Evolutionary conservation across 352 stramenopile species (phyloP).

Genomic region (Globisporangium middletonii): DNA sequence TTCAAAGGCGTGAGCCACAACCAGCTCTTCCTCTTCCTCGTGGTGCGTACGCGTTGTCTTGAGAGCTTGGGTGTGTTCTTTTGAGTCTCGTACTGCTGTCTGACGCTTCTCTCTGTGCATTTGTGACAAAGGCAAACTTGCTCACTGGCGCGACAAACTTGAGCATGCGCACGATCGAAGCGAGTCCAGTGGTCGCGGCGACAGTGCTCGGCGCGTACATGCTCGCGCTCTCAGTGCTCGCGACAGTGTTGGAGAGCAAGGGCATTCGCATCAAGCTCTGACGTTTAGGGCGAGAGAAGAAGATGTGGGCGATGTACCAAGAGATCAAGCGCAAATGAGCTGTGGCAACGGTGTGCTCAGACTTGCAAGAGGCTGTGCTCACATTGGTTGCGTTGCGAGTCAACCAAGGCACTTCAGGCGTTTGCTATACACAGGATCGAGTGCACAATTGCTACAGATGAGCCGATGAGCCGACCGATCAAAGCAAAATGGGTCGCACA

Average conservation of each 20-base stretch:
- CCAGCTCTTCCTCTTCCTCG: constrained; percentile 80
- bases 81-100: background rate
- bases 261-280: constrained; percentile 73
- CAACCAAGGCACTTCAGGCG: too few relatives aligned
- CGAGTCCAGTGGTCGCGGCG: constrained; percentile 25
- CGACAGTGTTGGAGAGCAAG: constrained; percentile 41
- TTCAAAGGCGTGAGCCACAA: constrained; percentile 76
- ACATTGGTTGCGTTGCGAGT: too few relatives aligned
- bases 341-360: too few relatives aligned
- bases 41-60: constrained; percentile 25
- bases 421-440: too few relatives aligned
- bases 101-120: background rate
- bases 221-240: constrained; percentile 45
- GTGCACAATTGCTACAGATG: too few relatives aligned
- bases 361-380: too few relatives aligned
- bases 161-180: constrained; percentile 78
- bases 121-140: constrained; percentile 50
- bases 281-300: background rate
- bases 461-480: too few relatives aligned
- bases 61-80: background rate
- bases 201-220: constrained; percentile 61
- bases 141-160: constrained; percentile 73
- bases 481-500: too few relatives aligned
- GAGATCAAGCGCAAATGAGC: too few relatives aligned
- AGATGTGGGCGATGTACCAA: too few relatives aligned